Evolutionary conservation across 2,329 filamentous ascomycete genomes (phyloP), one percentile per base, ranked within the genome.

Genomic region (Fusarium ambrosium): DNA sequence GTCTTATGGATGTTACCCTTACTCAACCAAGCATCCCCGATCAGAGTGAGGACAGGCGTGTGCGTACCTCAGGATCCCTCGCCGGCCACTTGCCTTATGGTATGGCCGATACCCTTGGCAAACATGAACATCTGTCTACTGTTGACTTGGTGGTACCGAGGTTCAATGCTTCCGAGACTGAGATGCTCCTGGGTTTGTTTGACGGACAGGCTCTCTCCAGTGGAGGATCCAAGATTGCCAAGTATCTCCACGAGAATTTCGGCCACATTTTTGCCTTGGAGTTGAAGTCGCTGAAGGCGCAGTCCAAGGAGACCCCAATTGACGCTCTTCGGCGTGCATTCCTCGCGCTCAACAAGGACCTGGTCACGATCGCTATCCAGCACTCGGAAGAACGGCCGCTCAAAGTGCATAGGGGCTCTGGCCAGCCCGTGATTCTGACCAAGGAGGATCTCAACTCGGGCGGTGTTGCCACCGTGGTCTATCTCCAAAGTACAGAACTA

Each of bases 1-100:
- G 97, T 29, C 85, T 99, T 79, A 99, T 99, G 95, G 97, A 99
- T 85, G 97, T 99, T 32, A 99, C 97, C 0, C 89, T 98, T 72
- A 98, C 94, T 20, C 95, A 96, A 56, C 94, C 95, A 4, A 97
- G 93, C 56, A 95, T 98, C 59, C 97, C 97, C 0, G 97, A 99
- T 79, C 94, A 98, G 82, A 97, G 93, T 72, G 95, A 98, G 82
- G 96, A 99, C 81, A 91, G 95, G 70, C 94, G 97, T 87, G 95
- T 99, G 65, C 91, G 97, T 79, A 98, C 97, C n/a, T 97, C 97
- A 32, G 95, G 95, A n/a, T 98, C 96, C 1, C 85, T 96, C 66
- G 95, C 97, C 22, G 96, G 96, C 2, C 93, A 94, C 36, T 90
- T 99, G 83, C 93, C 95, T 1, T 99, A 99, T 79, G 97, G 97